phyloP scores from a whole-genome alignment of 1,284 basidiomycete species.

The Sanguinoderma infundibulare region DNA sequence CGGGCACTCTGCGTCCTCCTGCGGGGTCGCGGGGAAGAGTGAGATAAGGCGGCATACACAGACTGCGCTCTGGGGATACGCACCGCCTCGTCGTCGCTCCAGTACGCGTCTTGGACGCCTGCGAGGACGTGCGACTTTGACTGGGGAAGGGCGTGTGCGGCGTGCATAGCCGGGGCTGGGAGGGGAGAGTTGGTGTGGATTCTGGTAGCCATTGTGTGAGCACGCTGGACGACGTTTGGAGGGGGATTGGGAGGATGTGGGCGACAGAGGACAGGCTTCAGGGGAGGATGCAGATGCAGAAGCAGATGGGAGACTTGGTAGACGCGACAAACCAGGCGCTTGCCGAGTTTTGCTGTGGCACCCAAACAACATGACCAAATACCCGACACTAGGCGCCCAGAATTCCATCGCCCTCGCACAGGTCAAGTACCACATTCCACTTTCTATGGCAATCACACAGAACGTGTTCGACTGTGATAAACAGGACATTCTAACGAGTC shows the following conservation, averaged over 20 bases:
- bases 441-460: no score
- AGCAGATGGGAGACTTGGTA: constrained; percentile 19
- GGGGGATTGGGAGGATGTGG: constrained; percentile 25
- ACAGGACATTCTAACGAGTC: no score
- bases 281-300: constrained; percentile 4
- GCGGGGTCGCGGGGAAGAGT: neutral
- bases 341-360: constrained; percentile 31
- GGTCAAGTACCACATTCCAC: no score
- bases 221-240: constrained; percentile 17
- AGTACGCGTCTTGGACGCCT: constrained; percentile 96
- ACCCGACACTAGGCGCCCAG: constrained; percentile 18
- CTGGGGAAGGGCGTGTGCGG: constrained; percentile 68
- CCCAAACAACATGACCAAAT: constrained; percentile 30
- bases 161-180: constrained; percentile 73
- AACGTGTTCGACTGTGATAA: no score
- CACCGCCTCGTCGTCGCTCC: constrained; percentile 89
- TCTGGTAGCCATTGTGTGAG: constrained; percentile 38
- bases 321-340: constrained; percentile 30
- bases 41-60: constrained; percentile 9
- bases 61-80: constrained; percentile 12
- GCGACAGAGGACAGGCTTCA: constrained; percentile 17
- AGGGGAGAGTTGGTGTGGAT: constrained; percentile 57
- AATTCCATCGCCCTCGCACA: neutral
- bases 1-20: constrained; percentile 99
- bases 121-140: constrained; percentile 85